Base-by-base conservation (phyloP, 768 basidiomycete genomes). In the Phanerochaete sordida region DNA sequence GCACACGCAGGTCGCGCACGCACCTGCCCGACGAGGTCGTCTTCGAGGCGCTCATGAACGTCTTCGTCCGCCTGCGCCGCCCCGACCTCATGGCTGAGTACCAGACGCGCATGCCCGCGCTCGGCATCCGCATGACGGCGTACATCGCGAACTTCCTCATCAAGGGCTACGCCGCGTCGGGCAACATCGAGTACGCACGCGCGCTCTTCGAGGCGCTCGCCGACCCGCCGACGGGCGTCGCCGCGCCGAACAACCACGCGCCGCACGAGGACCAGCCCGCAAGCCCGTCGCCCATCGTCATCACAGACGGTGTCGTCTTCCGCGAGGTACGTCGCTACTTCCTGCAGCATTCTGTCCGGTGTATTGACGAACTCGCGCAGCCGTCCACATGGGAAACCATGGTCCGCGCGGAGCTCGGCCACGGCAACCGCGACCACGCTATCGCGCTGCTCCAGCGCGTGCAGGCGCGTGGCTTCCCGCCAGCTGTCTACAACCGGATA, bases 381-480 rank as follows among this genome's bases (percentile, higher is more conserved):
- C 93, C 93, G 13, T 93, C 91, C 43, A 95, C 93, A 0, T 96
- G 91, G 88, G 97, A 98, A 69, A 86, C 85, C 4, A 98, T 99
- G 95, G 85, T 99, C 63, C 84, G 92, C 15, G 91, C 91, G 1
- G 97, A 99, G 70, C 79, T 98, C 12, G 86, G 86, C 21, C 83
- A 81, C 53, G 91, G 91, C 13, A 83, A 92, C 65, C 83, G 85
- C 13, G 82, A 86, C 48, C 79, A 79, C 12, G 96, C 95, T 0
- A 49, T 84, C 3, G 82, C 78, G 2, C 77, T 98, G 0, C 77
- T 95, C 30, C 81, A 84, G 57, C 81, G 92, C 48, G 74, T 95
- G 65, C 85, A 84, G 72, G 81, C 85, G 67, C 90, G 89, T 72
- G 80, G 84, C 74, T 91, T 88, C 73, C 90, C 90, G 3, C 84